These are phyloP conservation scores for Zygotorulaspora florentina DNA, from an alignment of 805 yeast genomes.

Conservation along the genomic window DNA sequence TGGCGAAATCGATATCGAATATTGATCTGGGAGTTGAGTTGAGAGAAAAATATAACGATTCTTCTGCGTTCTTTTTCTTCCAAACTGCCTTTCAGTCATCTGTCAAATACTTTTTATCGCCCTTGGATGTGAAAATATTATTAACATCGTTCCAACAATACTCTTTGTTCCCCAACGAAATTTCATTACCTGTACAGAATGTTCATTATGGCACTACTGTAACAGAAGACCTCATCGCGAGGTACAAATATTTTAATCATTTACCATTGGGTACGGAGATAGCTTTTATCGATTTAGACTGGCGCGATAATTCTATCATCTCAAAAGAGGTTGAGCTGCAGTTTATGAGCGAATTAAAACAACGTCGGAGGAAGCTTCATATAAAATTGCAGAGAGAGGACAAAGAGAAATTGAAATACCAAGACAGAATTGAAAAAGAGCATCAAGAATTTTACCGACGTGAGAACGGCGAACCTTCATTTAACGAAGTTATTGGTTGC, in stretches of 20 bases:
- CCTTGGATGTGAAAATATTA: constrained; percentile 74
- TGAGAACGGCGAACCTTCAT: constrained; percentile 45
- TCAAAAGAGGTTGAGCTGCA: constrained; percentile 42
- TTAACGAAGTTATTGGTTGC: constrained; percentile 1
- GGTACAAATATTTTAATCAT: constrained; percentile 72
- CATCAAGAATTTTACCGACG: constrained; percentile 55
- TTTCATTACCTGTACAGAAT: constrained; percentile 63
- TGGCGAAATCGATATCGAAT: constrained; percentile 8
- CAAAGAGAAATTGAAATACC: constrained; percentile 50
- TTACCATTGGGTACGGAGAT: constrained; percentile 81
- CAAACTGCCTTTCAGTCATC: constrained; percentile 71
- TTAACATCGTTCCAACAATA: constrained; percentile 59
- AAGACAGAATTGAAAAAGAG: constrained; percentile 53
- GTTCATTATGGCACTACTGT: constrained; percentile 62
- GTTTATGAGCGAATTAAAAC: constrained; percentile 53
- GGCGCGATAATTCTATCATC: constrained; percentile 50
- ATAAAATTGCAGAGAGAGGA: constrained; percentile 58
- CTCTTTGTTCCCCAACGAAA: constrained; percentile 60
- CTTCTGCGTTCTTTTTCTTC: constrained; percentile 62
- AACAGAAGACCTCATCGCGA: constrained; percentile 52
- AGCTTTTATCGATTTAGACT: constrained; percentile 80
- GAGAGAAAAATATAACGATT: constrained; percentile 34
- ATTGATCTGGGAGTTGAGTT: constrained; percentile 8
- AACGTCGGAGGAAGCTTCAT: constrained; percentile 49
- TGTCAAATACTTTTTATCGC: constrained; percentile 64